Evolutionary conservation across 2,329 filamentous ascomycete genomes (phyloP), one percentile per base, ranked within the genome.

Genomic region (Stagonosporopsis tanaceti): DNA sequence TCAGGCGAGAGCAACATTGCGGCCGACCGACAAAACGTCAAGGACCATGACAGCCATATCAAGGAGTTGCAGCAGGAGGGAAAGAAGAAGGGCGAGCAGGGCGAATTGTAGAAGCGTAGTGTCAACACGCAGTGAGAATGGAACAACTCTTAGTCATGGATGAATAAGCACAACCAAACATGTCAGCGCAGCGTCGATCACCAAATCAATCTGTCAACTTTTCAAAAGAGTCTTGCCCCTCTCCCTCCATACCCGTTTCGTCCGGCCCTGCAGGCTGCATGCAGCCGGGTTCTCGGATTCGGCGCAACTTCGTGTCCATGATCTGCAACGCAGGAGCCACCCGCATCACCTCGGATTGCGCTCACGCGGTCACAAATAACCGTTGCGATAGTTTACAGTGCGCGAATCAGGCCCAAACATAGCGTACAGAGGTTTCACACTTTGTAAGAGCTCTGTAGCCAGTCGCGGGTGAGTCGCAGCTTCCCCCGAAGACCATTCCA

Each of bases 31-130:
- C 67, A 80, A 58, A 57, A 79, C 32, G 76, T 81, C n/a, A 37
- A 72, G 14, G 74, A 80, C 55, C 78, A 80, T 52, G 73, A 71
- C 12, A 59, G 71, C 42, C 78, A 80, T 57, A 80, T 81, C 57
- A 68, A 76, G 63, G 72, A 80, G 17, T 55, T 82, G 61, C 80
- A 82, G 65, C 70, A 80, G 66, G 66, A 81, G 69, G 78, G 75
- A 2, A 74, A 72, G 57, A 64, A 75, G 59, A 72, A 79, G 70
- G 71, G 72, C 4, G 72, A 81, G 67, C 71, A 78, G 61, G 77
- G 72, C 11, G 57, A 72, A 35, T 45, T 74, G 37, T 68, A 53
- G 34, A 47, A 15, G 27, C 8, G 28, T 6, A 20, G 14, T 24
- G 14, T 32, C 14, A 20, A 8, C 9, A 11, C n/a, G 14, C 8